Evolutionary conservation across 2,329 filamentous ascomycete genomes (phyloP).

Genomic region (Aaosphaeria arxii): DNA sequence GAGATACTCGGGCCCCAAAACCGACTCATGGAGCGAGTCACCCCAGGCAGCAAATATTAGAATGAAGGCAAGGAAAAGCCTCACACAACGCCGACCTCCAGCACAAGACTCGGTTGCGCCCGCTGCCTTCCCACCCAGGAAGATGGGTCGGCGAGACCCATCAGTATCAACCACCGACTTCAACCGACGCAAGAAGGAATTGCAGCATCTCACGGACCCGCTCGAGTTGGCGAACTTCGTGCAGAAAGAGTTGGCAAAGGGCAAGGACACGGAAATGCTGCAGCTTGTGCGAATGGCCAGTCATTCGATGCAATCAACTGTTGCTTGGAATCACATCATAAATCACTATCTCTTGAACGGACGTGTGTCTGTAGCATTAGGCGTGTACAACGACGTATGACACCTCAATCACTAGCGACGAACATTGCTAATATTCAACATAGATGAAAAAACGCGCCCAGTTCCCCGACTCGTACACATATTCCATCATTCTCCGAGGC

Average conservation of each 20-base stretch:
- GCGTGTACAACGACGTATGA: slow-evolving; percentile 81
- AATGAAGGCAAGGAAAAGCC: slow-evolving; percentile 12
- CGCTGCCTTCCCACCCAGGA: slow-evolving; percentile 1
- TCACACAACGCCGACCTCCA: background rate
- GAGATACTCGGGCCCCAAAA: background rate
- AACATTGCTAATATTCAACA: slow-evolving; percentile 9
- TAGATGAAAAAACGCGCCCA: slow-evolving; percentile 92
- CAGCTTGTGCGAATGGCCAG: slow-evolving; percentile 68
- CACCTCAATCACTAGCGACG: background rate
- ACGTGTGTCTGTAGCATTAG: slow-evolving; percentile 64
- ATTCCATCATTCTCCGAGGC: slow-evolving; percentile 77
- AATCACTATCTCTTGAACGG: slow-evolving; percentile 64
- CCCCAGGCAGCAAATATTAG: slow-evolving; percentile 20
- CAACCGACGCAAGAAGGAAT: slow-evolving; percentile 50
- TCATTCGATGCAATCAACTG: slow-evolving; percentile 60
- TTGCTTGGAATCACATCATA: slow-evolving; percentile 87
- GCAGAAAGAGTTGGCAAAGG: slow-evolving; percentile 55
- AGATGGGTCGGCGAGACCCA: slow-evolving; percentile 22
- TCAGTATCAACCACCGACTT: slow-evolving; percentile 24
- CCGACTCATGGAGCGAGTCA: slow-evolving; percentile 27
- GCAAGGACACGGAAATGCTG: slow-evolving; percentile 64
- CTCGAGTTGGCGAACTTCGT: slow-evolving; percentile 70
- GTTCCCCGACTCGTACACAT: slow-evolving; percentile 77
- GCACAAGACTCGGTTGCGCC: background rate
- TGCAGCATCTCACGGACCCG: slow-evolving; percentile 66